These are phyloP conservation scores for Emergomyces orientalis DNA, from an alignment of 2,329 filamentous ascomycete species.

Conservation along the genomic window DNA sequence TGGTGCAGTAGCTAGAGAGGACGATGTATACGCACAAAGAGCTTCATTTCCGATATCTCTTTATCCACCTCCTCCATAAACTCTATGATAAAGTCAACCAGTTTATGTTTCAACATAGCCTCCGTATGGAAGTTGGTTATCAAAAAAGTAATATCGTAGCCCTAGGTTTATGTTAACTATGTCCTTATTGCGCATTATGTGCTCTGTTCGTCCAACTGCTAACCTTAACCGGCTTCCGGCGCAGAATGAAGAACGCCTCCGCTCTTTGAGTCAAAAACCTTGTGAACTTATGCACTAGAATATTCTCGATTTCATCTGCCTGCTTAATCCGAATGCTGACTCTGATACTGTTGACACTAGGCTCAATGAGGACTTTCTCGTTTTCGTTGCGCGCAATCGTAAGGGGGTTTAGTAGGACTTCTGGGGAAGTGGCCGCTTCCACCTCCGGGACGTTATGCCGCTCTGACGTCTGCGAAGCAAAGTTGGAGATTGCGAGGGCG, in stretches of 20 bases:
- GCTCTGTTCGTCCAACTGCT: conserved; percentile 16
- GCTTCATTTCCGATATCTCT: conserved; percentile 99
- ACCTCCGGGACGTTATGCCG: conserved; percentile 97
- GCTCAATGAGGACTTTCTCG: conserved; percentile 91
- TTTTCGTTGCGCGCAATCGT: conserved; percentile 92
- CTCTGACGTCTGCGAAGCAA: conserved; percentile 93
- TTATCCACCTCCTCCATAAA: conserved; percentile 99
- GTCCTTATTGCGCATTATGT: conserved; percentile 17
- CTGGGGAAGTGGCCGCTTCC: conserved; percentile 83
- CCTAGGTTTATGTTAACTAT: conserved; percentile 45
- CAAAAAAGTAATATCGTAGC: conserved; percentile 96
- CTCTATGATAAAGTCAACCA: conserved; percentile 97
- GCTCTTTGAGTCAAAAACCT: conserved; percentile 92
- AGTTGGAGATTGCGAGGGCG: conserved; percentile 89
- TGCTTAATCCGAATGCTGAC: conserved; percentile 99
- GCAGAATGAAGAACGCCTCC: conserved; percentile 91
- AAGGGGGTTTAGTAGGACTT: conserved; percentile 85
- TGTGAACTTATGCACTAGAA: conserved; percentile 96
- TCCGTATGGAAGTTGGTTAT: conserved; percentile 99
- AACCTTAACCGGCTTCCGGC: conserved; percentile 92
- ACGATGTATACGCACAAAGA: conserved; percentile 64
- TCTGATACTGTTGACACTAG: conserved; percentile 91
- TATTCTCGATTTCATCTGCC: conserved; percentile 97
- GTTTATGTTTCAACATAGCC: conserved; percentile 97
- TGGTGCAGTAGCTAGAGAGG: not conserved